These are phyloP conservation scores for Aspergillus sp. DNA, from an alignment of 2,329 filamentous ascomycete species.

Conservation along the genomic window DNA sequence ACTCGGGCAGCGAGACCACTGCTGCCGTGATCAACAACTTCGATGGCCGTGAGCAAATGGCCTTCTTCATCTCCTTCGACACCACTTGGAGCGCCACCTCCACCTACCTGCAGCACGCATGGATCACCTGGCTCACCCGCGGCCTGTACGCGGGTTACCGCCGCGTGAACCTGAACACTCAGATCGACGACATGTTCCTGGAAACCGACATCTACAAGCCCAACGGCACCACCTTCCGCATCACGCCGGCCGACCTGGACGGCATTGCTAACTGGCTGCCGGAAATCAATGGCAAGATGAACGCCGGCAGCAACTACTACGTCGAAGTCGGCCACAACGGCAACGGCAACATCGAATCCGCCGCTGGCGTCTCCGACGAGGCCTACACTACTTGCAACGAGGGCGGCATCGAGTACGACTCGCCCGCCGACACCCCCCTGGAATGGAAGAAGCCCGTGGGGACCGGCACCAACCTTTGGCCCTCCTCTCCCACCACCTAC, in stretches of 20 bases:
- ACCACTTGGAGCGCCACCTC: conserved; percentile 56
- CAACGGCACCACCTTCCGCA: conserved; percentile 52
- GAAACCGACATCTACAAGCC: conserved; percentile 55
- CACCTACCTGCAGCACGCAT: conserved; percentile 63
- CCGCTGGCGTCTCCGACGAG: conserved; percentile 23
- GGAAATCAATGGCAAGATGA: conserved; percentile 49
- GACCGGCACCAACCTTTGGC: conserved; percentile 55
- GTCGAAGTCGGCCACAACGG: conserved; percentile 60
- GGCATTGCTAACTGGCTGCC: conserved; percentile 48
- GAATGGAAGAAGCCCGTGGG: conserved; percentile 56
- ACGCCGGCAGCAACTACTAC: conserved; percentile 54
- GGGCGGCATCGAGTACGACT: conserved; percentile 50
- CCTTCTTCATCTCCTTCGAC: conserved; percentile 60
- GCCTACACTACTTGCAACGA: conserved; percentile 32
- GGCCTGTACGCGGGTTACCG: conserved; percentile 60
- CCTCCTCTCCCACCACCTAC: conserved; percentile 47
- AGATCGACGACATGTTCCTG: conserved; percentile 66
- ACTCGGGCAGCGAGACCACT: conserved; percentile 44
- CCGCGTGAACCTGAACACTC: conserved; percentile 57
- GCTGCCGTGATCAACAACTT: conserved; percentile 64
- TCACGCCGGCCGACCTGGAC: conserved; percentile 52
- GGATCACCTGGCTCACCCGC: conserved; percentile 64
- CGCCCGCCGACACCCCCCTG: conserved; percentile 49
- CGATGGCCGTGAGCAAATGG: conserved; percentile 61
- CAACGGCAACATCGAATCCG: conserved; percentile 53